Evolutionary conservation across 2,329 filamentous ascomycete genomes (phyloP).

Genomic region (Hymenoscyphus occultus): DNA sequence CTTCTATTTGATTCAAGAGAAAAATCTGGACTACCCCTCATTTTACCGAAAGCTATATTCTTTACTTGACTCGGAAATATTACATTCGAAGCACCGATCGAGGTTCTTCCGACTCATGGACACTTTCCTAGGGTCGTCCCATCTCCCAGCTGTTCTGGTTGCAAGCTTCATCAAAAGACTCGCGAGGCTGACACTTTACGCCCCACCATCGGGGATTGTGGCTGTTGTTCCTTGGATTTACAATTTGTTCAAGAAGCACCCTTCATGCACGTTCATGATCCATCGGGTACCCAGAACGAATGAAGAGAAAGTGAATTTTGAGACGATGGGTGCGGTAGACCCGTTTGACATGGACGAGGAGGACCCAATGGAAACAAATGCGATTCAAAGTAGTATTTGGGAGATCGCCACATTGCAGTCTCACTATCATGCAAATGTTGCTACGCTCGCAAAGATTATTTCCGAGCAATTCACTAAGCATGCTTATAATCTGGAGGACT

Average conservation of each 20-base stretch:
- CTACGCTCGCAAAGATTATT: conserved; percentile 88
- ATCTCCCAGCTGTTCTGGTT: conserved; percentile 85
- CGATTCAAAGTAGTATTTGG: conserved; percentile 93
- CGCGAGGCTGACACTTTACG: conserved; percentile 77
- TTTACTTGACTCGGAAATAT: conserved; percentile 76
- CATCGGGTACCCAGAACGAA: conserved; percentile 68
- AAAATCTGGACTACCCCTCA: conserved; percentile 91
- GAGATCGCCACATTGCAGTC: conserved; percentile 86
- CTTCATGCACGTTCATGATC: conserved; percentile 92
- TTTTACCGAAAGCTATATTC: conserved; percentile 96
- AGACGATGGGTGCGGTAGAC: conserved; percentile 62
- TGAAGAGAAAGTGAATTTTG: conserved; percentile 56
- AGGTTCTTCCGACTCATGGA: conserved; percentile 90
- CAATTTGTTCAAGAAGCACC: conserved; percentile 88
- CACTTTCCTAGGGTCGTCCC: conserved; percentile 84
- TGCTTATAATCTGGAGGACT: conserved; percentile 93
- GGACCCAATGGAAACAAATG: conserved; percentile 81
- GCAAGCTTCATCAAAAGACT: conserved; percentile 97
- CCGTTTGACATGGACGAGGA: conserved; percentile 72
- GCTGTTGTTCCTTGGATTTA: conserved; percentile 90
- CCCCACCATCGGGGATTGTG: conserved; percentile 85
- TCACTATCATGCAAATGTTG: conserved; percentile 96
- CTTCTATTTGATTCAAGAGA: conserved; percentile 89
- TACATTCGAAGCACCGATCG: conserved; percentile 93
- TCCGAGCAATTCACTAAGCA: conserved; percentile 97